Evolutionary conservation across 345 rosid species (phyloP).

Genomic region (Carallia brachiata): DNA sequence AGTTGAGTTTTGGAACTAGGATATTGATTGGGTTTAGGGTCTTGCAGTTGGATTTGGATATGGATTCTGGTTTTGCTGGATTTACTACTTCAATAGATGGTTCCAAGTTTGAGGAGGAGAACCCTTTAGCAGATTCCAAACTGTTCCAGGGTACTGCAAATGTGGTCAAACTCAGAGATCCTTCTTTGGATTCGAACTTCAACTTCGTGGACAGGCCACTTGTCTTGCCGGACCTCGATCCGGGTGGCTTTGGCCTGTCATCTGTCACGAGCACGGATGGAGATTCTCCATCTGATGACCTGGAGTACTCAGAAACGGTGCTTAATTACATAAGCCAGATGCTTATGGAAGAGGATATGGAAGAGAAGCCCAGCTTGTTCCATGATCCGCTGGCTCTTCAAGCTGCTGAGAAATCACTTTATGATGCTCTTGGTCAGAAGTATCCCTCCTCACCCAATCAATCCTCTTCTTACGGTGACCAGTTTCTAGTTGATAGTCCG

Average conservation of each 20-base stretch:
- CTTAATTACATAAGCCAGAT: conserved; percentile 59
- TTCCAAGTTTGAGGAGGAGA: conserved; percentile 12
- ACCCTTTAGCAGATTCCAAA: background rate
- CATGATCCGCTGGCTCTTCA: conserved; percentile 55
- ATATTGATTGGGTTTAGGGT: conserved; percentile 9
- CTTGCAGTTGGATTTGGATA: conserved; percentile 22
- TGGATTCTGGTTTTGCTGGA: conserved; percentile 21
- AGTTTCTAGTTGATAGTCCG: conserved; percentile 40
- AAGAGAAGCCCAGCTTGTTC: conserved; percentile 43
- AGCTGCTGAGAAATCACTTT: conserved; percentile 63
- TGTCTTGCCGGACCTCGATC: conserved; percentile 23
- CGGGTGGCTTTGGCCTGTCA: conserved; percentile 18
- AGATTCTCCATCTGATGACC: conserved; percentile 51
- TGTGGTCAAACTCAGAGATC: conserved; percentile 37
- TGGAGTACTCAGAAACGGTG: conserved; percentile 44
- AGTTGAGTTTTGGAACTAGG: background rate
- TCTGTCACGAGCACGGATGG: conserved; percentile 19
- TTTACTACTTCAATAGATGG: conserved; percentile 14
- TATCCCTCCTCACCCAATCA: conserved; percentile 23
- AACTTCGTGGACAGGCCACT: conserved; percentile 19
- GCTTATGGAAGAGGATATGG: conserved; percentile 75
- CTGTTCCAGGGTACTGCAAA: conserved; percentile 14
- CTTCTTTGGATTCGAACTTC: conserved; percentile 30
- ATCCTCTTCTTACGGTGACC: conserved; percentile 21
- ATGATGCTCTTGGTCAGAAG: conserved; percentile 51